These are phyloP conservation scores for Penicillium sp. DNA, from an alignment of 2,329 filamentous ascomycete species.

Conservation along the genomic window DNA sequence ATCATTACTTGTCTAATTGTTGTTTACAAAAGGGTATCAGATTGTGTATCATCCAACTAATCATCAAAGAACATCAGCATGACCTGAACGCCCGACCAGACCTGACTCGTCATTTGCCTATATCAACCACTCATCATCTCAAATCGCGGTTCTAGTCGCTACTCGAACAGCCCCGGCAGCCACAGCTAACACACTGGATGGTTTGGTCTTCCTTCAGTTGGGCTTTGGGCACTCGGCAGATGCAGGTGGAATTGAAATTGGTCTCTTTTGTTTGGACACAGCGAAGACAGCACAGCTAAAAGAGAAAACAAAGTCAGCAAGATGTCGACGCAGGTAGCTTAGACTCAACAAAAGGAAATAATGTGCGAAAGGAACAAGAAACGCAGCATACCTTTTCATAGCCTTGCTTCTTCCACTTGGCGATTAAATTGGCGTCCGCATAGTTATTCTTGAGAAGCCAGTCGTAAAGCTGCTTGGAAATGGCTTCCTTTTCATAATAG, in stretches of 20 bases:
- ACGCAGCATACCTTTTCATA: constrained; percentile 77
- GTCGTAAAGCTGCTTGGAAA: constrained; percentile 87
- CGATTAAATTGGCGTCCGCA: constrained; percentile 90
- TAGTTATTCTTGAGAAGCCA: constrained; percentile 97
- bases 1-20: constrained; percentile 16
- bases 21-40: constrained; percentile 22
- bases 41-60: constrained; percentile 7
- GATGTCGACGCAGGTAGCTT: background rate
- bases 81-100: constrained; percentile 8
- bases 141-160: constrained; percentile 58
- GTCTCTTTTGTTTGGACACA: constrained; percentile 99
- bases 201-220: constrained; percentile 87
- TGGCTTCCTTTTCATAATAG: constrained; percentile 97
- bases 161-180: constrained; percentile 85
- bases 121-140: background rate
- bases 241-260: constrained; percentile 96
- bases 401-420: constrained; percentile 99
- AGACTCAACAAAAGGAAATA: background rate
- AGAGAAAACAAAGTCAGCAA: background rate
- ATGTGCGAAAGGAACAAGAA: background rate
- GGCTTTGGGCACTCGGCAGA: constrained; percentile 90
- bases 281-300: constrained; percentile 81
- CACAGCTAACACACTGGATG: constrained; percentile 92
- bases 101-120: background rate
- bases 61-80: constrained; percentile 11